These are phyloP conservation scores for Kuraishia hungarica DNA, from an alignment of 805 yeast genomes.

Conservation along the genomic window DNA sequence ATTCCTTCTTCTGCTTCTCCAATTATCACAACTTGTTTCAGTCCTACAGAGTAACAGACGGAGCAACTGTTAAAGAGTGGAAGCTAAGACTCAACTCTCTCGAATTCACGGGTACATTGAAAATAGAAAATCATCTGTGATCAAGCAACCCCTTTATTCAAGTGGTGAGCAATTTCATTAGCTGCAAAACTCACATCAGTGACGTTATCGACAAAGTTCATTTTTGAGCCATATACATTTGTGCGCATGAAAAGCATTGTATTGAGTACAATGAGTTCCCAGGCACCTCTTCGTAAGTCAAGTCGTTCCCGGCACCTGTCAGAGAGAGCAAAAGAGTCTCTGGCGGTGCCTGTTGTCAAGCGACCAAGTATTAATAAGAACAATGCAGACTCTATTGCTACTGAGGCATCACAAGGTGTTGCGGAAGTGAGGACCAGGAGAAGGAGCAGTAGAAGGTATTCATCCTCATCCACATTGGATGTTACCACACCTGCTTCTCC, in stretches of 20 bases:
- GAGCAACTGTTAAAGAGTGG: too few relatives aligned
- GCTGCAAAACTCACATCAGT: background rate
- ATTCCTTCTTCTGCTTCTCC: too few relatives aligned
- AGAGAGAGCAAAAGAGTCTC: conserved; percentile 6
- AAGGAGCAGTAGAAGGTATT: background rate
- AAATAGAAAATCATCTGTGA: background rate
- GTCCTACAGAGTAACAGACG: too few relatives aligned
- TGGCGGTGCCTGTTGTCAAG: background rate
- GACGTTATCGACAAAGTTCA: background rate
- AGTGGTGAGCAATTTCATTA: background rate
- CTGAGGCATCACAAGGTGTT: background rate
- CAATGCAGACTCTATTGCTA: background rate
- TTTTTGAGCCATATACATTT: background rate
- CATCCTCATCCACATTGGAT: background rate
- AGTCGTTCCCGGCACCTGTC: conserved; percentile 13
- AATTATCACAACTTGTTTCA: too few relatives aligned
- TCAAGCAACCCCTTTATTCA: background rate
- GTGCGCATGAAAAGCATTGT: background rate
- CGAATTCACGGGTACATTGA: background rate
- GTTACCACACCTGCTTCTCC: background rate
- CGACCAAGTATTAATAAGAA: background rate
- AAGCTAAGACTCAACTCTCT: too few relatives aligned
- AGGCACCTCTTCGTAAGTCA: conserved; percentile 10
- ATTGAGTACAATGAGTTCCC: background rate
- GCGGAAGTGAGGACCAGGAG: background rate